Base-by-base conservation (phyloP, 169 alveolate genomes). In the Haemoproteus tartakovskyi region DNA sequence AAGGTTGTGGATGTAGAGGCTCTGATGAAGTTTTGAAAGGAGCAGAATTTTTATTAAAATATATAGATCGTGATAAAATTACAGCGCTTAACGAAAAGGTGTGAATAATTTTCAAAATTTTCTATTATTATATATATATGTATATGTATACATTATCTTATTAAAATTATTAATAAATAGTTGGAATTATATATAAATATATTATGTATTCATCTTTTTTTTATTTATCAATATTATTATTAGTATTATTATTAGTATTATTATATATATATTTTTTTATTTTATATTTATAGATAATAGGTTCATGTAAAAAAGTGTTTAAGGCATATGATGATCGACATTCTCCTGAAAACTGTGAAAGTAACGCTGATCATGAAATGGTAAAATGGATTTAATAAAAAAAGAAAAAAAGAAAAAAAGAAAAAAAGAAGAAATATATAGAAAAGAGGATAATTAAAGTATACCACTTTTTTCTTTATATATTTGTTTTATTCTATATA, bases 351-450 rank as follows among this genome's bases (percentile, higher is more conserved):
- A 40, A 59, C 46, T 90, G 94, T 61, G 85, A 78, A 40, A 83
- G 90, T 24, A 88, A 87, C 18, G 92, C 51, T 1, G 94, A 90
- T 51, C 84, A 90, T n/a, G 94, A 90, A 40, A 74, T 90, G 83
- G 90, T 89, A 40, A 40, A 5, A 1, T 14, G 16, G 14, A 33
- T 33, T 33, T 33, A 9, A 9, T 33, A 33, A 33, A 33, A 33
- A 6, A 33, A 33, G 43, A 6, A 33, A 33, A n/a, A n/a, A n/a
- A n/a, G n/a, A n/a, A n/a, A n/a, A n/a, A n/a, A n/a, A n/a, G n/a
- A n/a, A n/a, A n/a, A n/a, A n/a, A n/a, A n/a, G n/a, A n/a, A n/a
- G n/a, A n/a, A n/a, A n/a, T n/a, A n/a, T n/a, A n/a, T n/a, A n/a
- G n/a, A n/a, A n/a, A n/a, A n/a, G n/a, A n/a, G n/a, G n/a, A n/a